phyloP scores from a whole-genome alignment of 2,329 filamentous ascomycete species.

The Curvularia sp. region DNA sequence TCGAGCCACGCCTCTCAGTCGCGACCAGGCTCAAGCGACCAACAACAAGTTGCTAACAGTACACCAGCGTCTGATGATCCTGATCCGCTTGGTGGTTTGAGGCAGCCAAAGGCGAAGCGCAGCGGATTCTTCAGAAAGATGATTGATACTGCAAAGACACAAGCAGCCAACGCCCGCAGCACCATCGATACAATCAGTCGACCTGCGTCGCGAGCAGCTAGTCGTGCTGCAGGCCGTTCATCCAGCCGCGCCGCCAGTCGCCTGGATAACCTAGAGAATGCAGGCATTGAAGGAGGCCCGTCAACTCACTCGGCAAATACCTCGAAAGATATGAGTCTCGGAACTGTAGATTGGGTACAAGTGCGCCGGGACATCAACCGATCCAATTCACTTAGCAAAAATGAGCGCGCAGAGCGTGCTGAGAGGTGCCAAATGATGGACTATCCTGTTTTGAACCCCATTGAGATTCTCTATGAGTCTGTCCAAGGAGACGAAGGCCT shows the following conservation, averaged over 20 bases:
- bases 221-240: conserved; percentile 53
- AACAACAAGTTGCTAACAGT: conserved; percentile 58
- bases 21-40: conserved; percentile 58
- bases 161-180: conserved; percentile 85
- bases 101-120: conserved; percentile 76
- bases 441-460: conserved; percentile 82
- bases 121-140: conserved; percentile 96
- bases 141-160: conserved; percentile 90
- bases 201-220: conserved; percentile 48
- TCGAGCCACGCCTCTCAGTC: conserved; percentile 75
- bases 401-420: conserved; percentile 81
- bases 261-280: conserved; percentile 55
- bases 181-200: conserved; percentile 72
- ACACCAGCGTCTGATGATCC: conserved; percentile 65
- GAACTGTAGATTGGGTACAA: conserved; percentile 89
- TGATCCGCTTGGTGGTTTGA: conserved; percentile 78
- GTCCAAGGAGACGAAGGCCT: conserved; percentile 89
- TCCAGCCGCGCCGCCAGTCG: conserved; percentile 40
- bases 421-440: conserved; percentile 96
- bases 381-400: conserved; percentile 89
- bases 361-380: conserved; percentile 94
- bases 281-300: conserved; percentile 61
- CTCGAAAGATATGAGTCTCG: conserved; percentile 74
- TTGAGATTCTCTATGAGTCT: conserved; percentile 84
- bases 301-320: conserved; percentile 44